phyloP scores from a whole-genome alignment of 257 asterid species.

The Pogostemon cablin region DNA sequence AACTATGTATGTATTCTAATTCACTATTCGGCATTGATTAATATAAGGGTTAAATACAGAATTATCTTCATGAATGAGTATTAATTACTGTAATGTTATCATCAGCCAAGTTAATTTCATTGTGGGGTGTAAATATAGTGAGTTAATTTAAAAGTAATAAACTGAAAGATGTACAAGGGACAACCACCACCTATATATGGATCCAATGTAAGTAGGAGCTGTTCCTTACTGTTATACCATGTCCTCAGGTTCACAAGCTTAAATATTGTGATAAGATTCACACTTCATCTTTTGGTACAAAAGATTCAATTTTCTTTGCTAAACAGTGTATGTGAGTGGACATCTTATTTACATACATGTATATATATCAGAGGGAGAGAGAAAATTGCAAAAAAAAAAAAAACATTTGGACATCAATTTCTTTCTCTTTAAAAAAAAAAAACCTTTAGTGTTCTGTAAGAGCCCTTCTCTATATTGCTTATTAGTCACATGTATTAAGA shows the following conservation, averaged over 20 bases:
- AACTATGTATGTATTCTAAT: neutral
- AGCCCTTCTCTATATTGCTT: no score
- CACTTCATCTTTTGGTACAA: conserved; percentile 33
- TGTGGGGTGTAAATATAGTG: neutral
- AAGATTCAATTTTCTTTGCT: conserved; percentile 24
- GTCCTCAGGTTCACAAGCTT: conserved; percentile 41
- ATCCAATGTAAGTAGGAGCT: conserved; percentile 44
- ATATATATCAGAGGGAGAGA: neutral
- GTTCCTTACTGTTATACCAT: conserved; percentile 36
- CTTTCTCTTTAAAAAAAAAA: neutral
- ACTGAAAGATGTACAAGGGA: conserved; percentile 12
- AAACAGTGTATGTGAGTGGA: conserved; percentile 23
- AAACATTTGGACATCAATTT: no score
- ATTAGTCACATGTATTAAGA: no score
- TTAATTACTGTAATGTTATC: no score
- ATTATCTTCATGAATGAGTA: no score
- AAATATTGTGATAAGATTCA: conserved; percentile 38
- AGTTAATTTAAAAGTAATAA: conserved; percentile 2
- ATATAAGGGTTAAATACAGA: no score
- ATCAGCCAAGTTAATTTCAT: neutral
- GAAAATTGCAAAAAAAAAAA: no score
- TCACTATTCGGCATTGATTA: no score
- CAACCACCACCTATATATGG: conserved; percentile 30
- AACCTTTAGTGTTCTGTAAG: no score
- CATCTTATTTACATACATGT: neutral